These are phyloP conservation scores for Gremmenia infestans DNA, from an alignment of 2,329 filamentous ascomycete species.

Conservation along the genomic window DNA sequence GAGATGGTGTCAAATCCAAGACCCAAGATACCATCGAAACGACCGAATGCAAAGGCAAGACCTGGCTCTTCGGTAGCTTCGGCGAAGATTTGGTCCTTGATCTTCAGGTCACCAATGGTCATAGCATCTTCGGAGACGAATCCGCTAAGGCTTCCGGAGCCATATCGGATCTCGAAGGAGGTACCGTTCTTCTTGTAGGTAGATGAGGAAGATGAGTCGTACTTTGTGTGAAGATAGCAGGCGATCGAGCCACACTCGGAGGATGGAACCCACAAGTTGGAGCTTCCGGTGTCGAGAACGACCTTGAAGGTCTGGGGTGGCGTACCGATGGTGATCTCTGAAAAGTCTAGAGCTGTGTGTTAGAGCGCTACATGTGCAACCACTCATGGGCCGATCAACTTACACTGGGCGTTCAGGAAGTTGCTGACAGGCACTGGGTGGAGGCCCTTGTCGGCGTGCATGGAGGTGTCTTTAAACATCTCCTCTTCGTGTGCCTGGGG, in stretches of 20 bases:
- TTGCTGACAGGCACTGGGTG: slow-evolving; percentile 90
- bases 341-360: slow-evolving; percentile 67
- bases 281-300: slow-evolving; percentile 95
- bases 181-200: slow-evolving; percentile 93
- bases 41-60: slow-evolving; percentile 93
- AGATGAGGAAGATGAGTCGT: slow-evolving; percentile 84
- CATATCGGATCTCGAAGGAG: slow-evolving; percentile 89
- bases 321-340: slow-evolving; percentile 87
- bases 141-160: slow-evolving; percentile 88
- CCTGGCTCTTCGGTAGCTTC: slow-evolving; percentile 95
- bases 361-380: slow-evolving; percentile 6
- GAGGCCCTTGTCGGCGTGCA: slow-evolving; percentile 56
- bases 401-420: slow-evolving; percentile 99
- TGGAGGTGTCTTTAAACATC: slow-evolving; percentile 72
- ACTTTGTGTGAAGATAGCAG: slow-evolving; percentile 96
- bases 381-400: slow-evolving; percentile 32
- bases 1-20: slow-evolving; percentile 93
- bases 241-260: slow-evolving; percentile 88
- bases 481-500: slow-evolving; percentile 65
- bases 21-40: slow-evolving; percentile 95
- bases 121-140: slow-evolving; percentile 88
- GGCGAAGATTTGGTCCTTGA: slow-evolving; percentile 90
- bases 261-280: slow-evolving; percentile 98
- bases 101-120: slow-evolving; percentile 79
- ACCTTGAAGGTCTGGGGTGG: slow-evolving; percentile 97